These are phyloP conservation scores for Omphalea diandra DNA, from an alignment of 441 rosid genomes.

Conservation along the genomic window DNA sequence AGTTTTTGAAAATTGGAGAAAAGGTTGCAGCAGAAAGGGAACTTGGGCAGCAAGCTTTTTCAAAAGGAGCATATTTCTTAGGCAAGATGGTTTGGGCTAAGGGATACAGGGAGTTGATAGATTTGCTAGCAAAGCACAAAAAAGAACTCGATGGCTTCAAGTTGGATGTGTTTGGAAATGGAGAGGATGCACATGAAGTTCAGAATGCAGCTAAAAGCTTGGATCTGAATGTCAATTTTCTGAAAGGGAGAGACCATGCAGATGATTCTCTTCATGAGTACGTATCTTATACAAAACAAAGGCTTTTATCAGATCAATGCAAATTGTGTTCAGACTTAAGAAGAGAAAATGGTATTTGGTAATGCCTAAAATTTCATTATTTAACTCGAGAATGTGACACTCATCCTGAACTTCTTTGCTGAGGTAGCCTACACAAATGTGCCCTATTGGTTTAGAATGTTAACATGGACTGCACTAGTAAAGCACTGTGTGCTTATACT, in stretches of 20 bases:
- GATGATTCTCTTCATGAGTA: conserved; percentile 93
- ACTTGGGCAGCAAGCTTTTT: conserved; percentile 88
- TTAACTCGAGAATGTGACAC: neutral
- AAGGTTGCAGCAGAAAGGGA: conserved; percentile 73
- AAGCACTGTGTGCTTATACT: neutral
- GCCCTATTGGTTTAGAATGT: neutral
- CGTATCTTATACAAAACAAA: conserved; percentile 19
- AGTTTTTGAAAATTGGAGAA: conserved; percentile 90
- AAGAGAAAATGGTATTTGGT: conserved; percentile 6
- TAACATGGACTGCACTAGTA: neutral
- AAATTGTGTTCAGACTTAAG: conserved; percentile 4
- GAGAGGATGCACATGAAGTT: conserved; percentile 91
- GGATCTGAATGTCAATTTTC: conserved; percentile 77
- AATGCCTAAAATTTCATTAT: neutral
- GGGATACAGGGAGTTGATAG: conserved; percentile 91
- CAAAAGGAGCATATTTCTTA: conserved; percentile 92
- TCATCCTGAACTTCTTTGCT: no score
- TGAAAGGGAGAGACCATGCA: conserved; percentile 93
- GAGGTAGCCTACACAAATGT: conserved; percentile 10
- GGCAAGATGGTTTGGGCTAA: conserved; percentile 99
- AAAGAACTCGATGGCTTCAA: conserved; percentile 78
- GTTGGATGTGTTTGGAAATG: conserved; percentile 91
- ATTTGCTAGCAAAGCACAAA: conserved; percentile 74
- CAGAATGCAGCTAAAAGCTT: conserved; percentile 64
- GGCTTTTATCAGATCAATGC: conserved; percentile 1